Evolutionary conservation across 352 stramenopile species (phyloP).

Genomic region (Globisporangium paddicum): DNA sequence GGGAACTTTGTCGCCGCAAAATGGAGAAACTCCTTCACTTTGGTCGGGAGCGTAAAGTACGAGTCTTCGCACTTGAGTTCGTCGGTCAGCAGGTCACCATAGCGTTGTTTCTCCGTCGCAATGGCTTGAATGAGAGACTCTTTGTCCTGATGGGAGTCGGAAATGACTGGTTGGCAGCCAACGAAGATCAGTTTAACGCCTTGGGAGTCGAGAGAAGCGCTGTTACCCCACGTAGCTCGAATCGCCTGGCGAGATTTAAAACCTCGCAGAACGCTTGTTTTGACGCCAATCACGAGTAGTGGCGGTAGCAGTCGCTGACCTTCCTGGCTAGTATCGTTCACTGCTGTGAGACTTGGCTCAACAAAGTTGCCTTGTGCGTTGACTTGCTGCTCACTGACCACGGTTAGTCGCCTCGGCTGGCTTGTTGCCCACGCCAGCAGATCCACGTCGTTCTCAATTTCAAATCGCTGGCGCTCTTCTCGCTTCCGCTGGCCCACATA

Average conservation of each 20-base stretch:
- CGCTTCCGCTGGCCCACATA: constrained; percentile 1
- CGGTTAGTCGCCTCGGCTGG: too few species aligned
- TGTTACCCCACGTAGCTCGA: constrained; percentile 35
- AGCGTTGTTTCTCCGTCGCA: constrained; percentile 26
- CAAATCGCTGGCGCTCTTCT: neutral
- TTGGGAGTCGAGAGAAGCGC: too few species aligned
- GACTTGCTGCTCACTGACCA: too few species aligned
- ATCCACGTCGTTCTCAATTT: constrained; percentile 2
- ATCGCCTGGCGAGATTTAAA: constrained; percentile 37
- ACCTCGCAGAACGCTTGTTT: constrained; percentile 28
- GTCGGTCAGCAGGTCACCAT: constrained; percentile 43
- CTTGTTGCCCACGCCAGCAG: constrained; percentile 14
- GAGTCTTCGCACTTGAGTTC: constrained; percentile 48
- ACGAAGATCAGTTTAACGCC: constrained; percentile 23
- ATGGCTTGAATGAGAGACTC: too few species aligned
- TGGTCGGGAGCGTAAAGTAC: constrained; percentile 46
- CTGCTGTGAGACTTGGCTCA: too few species aligned
- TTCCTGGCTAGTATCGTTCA: too few species aligned
- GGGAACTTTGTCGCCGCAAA: constrained; percentile 15
- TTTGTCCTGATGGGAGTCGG: too few species aligned
- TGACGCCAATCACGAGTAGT: constrained; percentile 34
- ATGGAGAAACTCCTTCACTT: constrained; percentile 55
- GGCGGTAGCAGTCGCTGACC: too few species aligned
- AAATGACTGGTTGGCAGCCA: constrained; percentile 15
- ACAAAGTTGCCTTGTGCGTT: too few species aligned